Conservation (phyloP, 1,284 basidiomycete species). For the Agroathelia rolfsii region DNA sequence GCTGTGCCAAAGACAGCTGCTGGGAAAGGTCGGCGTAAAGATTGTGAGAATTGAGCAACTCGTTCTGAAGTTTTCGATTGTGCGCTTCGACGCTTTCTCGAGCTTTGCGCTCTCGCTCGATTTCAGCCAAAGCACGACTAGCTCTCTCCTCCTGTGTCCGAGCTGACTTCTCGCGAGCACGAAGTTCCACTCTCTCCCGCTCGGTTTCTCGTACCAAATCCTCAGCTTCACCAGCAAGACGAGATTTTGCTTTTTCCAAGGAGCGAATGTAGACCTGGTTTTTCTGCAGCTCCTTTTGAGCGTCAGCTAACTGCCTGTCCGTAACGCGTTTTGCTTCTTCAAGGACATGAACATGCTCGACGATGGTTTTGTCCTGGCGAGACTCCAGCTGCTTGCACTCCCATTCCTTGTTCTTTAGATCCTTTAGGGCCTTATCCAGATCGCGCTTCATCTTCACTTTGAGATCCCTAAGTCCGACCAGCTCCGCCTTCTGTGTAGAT, state of each 20-base stretch:
- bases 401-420: slow-evolving; percentile 77
- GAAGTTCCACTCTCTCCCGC: slow-evolving; percentile 57
- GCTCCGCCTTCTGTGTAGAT: slow-evolving; percentile 59
- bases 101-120: slow-evolving; percentile 54
- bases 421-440: slow-evolving; percentile 68
- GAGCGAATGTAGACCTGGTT: slow-evolving; percentile 72
- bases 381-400: slow-evolving; percentile 80
- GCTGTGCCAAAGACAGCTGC: slow-evolving; percentile 40
- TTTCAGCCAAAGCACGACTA: slow-evolving; percentile 42
- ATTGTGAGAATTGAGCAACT: slow-evolving; percentile 41
- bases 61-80: slow-evolving; percentile 45
- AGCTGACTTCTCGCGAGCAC: slow-evolving; percentile 56
- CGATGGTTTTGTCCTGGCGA: slow-evolving; percentile 93
- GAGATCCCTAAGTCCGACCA: slow-evolving; percentile 59
- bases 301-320: slow-evolving; percentile 82
- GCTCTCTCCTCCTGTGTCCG: slow-evolving; percentile 52
- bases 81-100: slow-evolving; percentile 58
- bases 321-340: slow-evolving; percentile 96
- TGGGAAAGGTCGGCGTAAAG: slow-evolving; percentile 46
- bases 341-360: slow-evolving; percentile 96
- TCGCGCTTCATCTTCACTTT: slow-evolving; percentile 72
- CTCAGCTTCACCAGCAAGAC: slow-evolving; percentile 77
- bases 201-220: slow-evolving; percentile 74
- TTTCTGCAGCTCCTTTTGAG: slow-evolving; percentile 68
- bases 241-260: slow-evolving; percentile 71